phyloP scores from a whole-genome alignment of 257 asterid genomes.

The Striga asiatica region DNA sequence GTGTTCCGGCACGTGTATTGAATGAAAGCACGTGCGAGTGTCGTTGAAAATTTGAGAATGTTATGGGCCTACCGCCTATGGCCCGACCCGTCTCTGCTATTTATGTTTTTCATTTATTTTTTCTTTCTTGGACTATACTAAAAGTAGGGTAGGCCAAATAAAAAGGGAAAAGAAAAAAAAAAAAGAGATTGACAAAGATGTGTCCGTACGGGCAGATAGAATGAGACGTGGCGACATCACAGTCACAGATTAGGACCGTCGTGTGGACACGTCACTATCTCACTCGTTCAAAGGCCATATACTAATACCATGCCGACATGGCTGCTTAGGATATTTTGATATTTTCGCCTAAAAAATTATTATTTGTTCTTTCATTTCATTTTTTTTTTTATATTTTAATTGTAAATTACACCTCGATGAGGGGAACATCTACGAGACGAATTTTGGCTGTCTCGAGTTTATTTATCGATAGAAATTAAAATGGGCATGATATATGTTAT shows the following conservation, averaged over 20 bases:
- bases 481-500: too few relatives aligned
- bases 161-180: background rate
- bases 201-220: conserved; percentile 10
- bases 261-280: background rate
- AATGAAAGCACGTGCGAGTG: background rate
- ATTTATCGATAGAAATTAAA: too few relatives aligned
- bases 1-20: too few relatives aligned
- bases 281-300: too few relatives aligned
- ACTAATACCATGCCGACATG: conserved; percentile 13
- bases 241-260: background rate
- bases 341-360: background rate
- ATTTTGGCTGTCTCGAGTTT: too few relatives aligned
- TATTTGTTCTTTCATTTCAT: too few relatives aligned
- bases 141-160: too few relatives aligned
- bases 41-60: background rate
- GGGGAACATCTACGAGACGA: too few relatives aligned
- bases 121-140: background rate
- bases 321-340: background rate
- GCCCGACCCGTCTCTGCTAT: background rate
- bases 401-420: too few relatives aligned
- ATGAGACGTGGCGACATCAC: conserved; percentile 16
- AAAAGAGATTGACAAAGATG: conserved; percentile 7
- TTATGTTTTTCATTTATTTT: background rate
- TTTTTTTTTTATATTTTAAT: too few relatives aligned
- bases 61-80: too few relatives aligned